phyloP scores from a whole-genome alignment of 2,329 filamentous ascomycete species.

The Ophiostoma sp. region DNA sequence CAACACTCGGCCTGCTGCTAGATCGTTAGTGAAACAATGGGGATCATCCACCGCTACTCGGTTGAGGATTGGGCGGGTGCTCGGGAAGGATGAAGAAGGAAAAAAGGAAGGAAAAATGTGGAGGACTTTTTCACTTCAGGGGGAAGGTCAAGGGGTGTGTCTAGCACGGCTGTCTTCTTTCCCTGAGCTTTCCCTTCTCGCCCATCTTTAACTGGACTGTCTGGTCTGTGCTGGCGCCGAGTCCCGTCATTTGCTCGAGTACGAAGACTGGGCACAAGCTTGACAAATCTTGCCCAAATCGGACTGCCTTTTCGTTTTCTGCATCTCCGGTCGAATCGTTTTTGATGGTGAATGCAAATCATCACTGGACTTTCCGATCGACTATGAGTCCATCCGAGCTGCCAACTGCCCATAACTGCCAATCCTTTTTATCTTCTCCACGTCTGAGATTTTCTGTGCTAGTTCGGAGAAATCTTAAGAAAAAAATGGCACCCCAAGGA shows the following conservation, averaged over 20 bases:
- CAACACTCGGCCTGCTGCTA: neutral
- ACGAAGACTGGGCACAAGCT: neutral
- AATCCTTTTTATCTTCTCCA: neutral
- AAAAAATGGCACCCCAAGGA: neutral
- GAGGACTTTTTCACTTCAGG: neutral
- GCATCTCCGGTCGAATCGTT: neutral
- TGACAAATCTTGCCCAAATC: neutral
- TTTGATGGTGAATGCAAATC: neutral
- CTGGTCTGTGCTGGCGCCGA: neutral
- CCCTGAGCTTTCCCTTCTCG: neutral
- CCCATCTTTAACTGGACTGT: neutral
- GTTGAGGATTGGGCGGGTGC: neutral
- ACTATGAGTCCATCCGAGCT: neutral
- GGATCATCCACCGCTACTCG: constrained; percentile 4
- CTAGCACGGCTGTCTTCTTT: neutral
- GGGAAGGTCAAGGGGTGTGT: neutral
- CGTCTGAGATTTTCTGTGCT: neutral
- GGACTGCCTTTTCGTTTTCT: neutral
- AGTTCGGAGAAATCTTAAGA: neutral
- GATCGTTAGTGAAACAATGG: constrained; percentile 3
- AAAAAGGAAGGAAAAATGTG: constrained; percentile 1
- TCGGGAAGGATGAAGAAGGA: constrained; percentile 17
- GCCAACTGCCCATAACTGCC: neutral
- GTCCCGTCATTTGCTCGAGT: neutral
- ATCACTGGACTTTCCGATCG: neutral